Conservation (phyloP, 78 protist genomes). For the Dictyostelium citrinum region DNA sequence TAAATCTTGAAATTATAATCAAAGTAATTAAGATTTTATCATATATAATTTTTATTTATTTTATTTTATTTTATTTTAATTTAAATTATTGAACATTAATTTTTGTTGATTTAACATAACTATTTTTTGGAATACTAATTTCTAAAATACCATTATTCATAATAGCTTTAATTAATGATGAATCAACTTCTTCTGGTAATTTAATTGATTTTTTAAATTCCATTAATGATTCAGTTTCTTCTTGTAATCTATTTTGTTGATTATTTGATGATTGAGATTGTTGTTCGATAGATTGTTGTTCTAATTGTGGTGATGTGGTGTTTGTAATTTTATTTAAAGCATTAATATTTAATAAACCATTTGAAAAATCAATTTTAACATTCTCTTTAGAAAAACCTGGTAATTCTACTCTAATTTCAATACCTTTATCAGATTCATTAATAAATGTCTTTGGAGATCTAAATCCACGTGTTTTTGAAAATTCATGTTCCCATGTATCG, state of each 20-base stretch:
- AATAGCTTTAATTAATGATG: background rate
- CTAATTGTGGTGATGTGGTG: too few species aligned
- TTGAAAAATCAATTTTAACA: background rate
- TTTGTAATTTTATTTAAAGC: background rate
- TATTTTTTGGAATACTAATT: background rate
- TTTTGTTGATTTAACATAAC: background rate
- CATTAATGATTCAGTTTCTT: background rate
- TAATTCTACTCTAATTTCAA: background rate
- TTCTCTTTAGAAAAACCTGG: background rate
- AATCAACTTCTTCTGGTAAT: background rate
- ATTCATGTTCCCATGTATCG: background rate
- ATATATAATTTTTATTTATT: background rate
- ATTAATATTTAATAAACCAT: background rate
- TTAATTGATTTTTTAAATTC: background rate
- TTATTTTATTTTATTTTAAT: background rate
- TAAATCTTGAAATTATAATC: too few species aligned
- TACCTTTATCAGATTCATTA: background rate
- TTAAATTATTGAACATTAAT: background rate
- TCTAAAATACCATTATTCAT: background rate
- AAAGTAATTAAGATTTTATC: too few species aligned
- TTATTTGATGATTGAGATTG: background rate
- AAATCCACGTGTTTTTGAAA: background rate
- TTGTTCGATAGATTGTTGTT: background rate
- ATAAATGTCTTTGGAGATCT: background rate
- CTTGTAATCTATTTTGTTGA: background rate